Conservation (phyloP, 805 yeast genomes). For the Cyberlindnera subsufficiens region DNA sequence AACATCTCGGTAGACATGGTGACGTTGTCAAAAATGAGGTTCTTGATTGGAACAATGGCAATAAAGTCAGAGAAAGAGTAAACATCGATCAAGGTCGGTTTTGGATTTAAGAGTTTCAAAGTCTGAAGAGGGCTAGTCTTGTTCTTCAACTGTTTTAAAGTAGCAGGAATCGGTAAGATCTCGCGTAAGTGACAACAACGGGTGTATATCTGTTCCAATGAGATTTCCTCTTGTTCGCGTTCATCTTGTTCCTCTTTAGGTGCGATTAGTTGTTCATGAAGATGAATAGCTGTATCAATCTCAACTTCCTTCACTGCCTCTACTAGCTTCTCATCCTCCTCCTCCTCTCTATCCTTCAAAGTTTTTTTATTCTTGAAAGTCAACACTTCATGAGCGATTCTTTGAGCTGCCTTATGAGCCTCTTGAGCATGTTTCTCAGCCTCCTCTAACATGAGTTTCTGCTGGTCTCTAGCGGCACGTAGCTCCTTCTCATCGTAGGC, state of each 20-base stretch:
- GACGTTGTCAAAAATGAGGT: slow-evolving; percentile 76
- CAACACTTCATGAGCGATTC: slow-evolving; percentile 62
- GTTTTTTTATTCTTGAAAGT: slow-evolving; percentile 29
- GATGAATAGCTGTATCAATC: slow-evolving; percentile 69
- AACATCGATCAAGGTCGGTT: slow-evolving; percentile 84
- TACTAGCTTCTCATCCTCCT: slow-evolving; percentile 15
- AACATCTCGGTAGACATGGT: slow-evolving; percentile 71
- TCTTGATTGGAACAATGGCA: slow-evolving; percentile 75
- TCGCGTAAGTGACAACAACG: slow-evolving; percentile 92
- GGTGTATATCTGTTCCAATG: slow-evolving; percentile 70
- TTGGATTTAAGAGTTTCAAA: slow-evolving; percentile 75
- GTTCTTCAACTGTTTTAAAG: slow-evolving; percentile 72
- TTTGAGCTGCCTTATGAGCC: slow-evolving; percentile 66
- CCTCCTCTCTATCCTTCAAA: slow-evolving; percentile 22
- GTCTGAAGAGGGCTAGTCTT: slow-evolving; percentile 69
- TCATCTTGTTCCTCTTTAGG: slow-evolving; percentile 20
- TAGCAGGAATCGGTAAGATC: slow-evolving; percentile 87
- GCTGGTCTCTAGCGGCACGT: slow-evolving; percentile 52
- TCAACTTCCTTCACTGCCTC: slow-evolving; percentile 24
- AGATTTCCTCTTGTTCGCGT: slow-evolving; percentile 15
- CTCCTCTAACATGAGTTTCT: slow-evolving; percentile 47
- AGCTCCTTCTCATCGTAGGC: slow-evolving; percentile 35
- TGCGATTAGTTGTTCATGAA: slow-evolving; percentile 51
- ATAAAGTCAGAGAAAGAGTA: slow-evolving; percentile 85
- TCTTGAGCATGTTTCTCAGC: slow-evolving; percentile 70